Evolutionary conservation across 345 rosid genomes (phyloP).

Genomic region (Pugionium cornutum): DNA sequence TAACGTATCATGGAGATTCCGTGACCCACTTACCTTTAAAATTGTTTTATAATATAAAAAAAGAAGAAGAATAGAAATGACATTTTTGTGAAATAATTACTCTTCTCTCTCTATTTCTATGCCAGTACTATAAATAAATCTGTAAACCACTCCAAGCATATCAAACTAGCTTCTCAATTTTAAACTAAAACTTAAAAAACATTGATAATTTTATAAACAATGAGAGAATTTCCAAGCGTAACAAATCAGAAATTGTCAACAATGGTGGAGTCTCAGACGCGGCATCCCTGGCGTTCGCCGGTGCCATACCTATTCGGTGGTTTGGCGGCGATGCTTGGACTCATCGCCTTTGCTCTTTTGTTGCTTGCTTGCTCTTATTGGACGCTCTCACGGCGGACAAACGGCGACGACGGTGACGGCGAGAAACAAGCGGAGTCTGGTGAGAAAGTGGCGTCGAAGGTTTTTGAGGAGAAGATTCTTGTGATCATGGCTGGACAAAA

Average conservation of each 20-base stretch:
- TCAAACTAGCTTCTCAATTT: conserved; percentile 10
- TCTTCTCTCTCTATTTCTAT: conserved; percentile 1
- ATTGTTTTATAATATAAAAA: background rate
- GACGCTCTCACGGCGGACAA: conserved; percentile 46
- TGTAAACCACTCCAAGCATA: conserved; percentile 23
- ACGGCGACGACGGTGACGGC: conserved; percentile 41
- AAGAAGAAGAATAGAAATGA: background rate
- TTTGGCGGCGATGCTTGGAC: conserved; percentile 72
- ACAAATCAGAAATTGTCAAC: conserved; percentile 22
- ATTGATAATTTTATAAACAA: background rate
- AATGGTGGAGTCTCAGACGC: conserved; percentile 36
- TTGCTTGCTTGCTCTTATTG: conserved; percentile 79
- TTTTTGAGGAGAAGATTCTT: conserved; percentile 60
- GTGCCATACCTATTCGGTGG: conserved; percentile 81
- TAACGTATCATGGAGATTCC: conserved; percentile 43
- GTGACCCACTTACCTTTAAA: conserved; percentile 39
- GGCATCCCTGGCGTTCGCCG: conserved; percentile 70
- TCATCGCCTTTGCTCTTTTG: conserved; percentile 72
- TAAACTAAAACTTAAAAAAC: background rate
- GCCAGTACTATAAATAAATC: conserved; percentile 31
- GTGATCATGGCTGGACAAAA: conserved; percentile 79
- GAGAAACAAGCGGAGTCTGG: conserved; percentile 39
- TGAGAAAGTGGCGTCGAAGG: conserved; percentile 34
- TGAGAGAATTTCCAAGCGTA: conserved; percentile 33
- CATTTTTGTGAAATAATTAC: conserved; percentile 25